A percentile compares a stretch with the other conserved stretches of the same genome.
Conservation (phyloP, 2,329 filamentous ascomycete species). For the Acrocalymma vagum region DNA sequence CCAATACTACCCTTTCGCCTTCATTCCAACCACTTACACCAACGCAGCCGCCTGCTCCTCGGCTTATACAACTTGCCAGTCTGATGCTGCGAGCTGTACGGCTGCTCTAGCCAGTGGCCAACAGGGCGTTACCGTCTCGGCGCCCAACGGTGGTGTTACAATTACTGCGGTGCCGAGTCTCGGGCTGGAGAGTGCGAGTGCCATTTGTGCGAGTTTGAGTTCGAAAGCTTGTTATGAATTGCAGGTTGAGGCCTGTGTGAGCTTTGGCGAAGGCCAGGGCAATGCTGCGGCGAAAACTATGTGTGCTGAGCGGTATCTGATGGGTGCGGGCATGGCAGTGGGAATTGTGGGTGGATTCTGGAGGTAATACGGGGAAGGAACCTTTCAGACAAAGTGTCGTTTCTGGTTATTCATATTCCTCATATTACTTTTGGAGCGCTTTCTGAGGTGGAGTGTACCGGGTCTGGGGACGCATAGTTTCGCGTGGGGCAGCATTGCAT, state of each 20-base stretch:
- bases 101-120: slow-evolving; percentile 56
- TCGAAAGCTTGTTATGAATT: slow-evolving; percentile 58
- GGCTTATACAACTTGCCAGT: slow-evolving; percentile 62
- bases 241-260: slow-evolving; percentile 55
- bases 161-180: slow-evolving; percentile 53
- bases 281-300: slow-evolving; percentile 28
- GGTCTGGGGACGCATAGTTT: no score
- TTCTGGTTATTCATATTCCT: no score
- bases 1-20: slow-evolving; percentile 60
- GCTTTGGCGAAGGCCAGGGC: slow-evolving; percentile 50
- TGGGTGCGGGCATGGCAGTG: slow-evolving; percentile 38
- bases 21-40: slow-evolving; percentile 62
- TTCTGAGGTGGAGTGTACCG: no score
- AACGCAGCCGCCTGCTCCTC: slow-evolving; percentile 61
- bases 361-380: no score
- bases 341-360: slow-evolving; percentile 59
- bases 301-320: slow-evolving; percentile 26
- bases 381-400: no score
- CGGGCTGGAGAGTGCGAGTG: slow-evolving; percentile 34
- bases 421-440: no score
- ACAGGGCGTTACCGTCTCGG: slow-evolving; percentile 61
- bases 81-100: slow-evolving; percentile 51
- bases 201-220: slow-evolving; percentile 50
- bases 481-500: no score
- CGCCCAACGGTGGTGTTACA: slow-evolving; percentile 59